Evolutionary conservation across 2,329 filamentous ascomycete species (phyloP), one percentile per base, ranked within the genome.

Genomic region (Fusarium hostae): DNA sequence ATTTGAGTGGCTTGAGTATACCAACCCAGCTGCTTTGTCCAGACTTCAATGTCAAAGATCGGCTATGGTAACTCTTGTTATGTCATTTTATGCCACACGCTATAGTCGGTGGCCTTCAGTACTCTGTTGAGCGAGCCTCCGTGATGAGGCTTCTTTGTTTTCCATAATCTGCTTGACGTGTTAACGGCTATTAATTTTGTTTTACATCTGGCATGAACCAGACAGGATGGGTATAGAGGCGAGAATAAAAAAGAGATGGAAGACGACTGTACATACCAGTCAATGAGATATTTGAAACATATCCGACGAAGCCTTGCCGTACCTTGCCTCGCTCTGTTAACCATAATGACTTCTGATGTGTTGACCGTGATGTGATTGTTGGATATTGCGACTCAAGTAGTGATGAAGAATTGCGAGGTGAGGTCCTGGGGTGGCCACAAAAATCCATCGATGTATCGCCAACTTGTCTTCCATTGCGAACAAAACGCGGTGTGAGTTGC

Each of bases 131-230:
- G 66, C 72, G 74, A 67, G 64, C 59, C 64, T 70, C 57, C 43
- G 44, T 62, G 41, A 63, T 34, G 63, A 68, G 70, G 45, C 28
- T 60, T 57, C 71, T 74, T 74, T 70, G 54, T 62, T 54, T 72
- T 76, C 65, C 50, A 65, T 75, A 60, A 70, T 69, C 74, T 75
- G 74, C 66, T 66, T 75, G 68, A 75, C 70, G 74, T 50, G 69
- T 76, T 75, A 76, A 76, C 74, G 74, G 74, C 68, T 75, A 67
- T 71, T 76, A 75, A 75, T 75, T 55, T 63, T 72, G 64, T 50
- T 64, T 72, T 62, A 60, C 52, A 70, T 70, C 68, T 68, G 60
- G 65, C 44, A 63, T 59, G 54, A 22, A 51, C 55, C 66, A 43
- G 68, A 66, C 37, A 47, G 66, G 64, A 39, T 62, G 56, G 63